A percentile compares a stretch with the other conserved stretches of the same genome.
These are phyloP conservation scores for Myochromella boudieri DNA, from an alignment of 768 basidiomycete genomes.

Conservation along the genomic window DNA sequence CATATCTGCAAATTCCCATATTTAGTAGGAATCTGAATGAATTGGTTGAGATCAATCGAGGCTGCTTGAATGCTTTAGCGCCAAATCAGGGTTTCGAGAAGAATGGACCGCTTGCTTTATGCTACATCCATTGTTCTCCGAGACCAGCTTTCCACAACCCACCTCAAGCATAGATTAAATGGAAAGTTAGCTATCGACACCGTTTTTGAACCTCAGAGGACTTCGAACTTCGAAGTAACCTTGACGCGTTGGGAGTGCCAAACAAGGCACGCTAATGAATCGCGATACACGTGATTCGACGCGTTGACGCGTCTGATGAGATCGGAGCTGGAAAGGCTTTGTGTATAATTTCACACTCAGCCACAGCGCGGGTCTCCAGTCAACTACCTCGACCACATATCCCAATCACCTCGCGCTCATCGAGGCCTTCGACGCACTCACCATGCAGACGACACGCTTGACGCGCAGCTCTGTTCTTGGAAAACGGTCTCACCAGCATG, in stretches of 20 bases:
- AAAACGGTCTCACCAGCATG: conserved; percentile 45
- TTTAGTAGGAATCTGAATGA: neutral
- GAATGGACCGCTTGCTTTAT: conserved; percentile 8
- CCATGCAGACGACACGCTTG: conserved; percentile 42
- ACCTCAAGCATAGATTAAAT: conserved; percentile 1
- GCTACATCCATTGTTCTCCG: conserved; percentile 4
- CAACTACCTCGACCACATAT: conserved; percentile 22
- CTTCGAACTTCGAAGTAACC: conserved; percentile 2
- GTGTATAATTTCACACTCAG: conserved; percentile 22
- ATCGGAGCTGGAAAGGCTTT: conserved; percentile 36
- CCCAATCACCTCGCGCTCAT: conserved; percentile 17
- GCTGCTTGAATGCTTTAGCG: neutral
- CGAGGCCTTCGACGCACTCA: conserved; percentile 11
- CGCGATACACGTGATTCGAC: conserved; percentile 33
- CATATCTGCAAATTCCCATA: neutral
- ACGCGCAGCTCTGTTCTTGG: conserved; percentile 52
- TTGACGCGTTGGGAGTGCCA: conserved; percentile 11
- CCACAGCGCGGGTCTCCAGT: conserved; percentile 19
- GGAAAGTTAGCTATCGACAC: neutral
- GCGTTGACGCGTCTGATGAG: conserved; percentile 38
- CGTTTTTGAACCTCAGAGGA: conserved; percentile 7
- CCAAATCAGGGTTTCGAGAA: conserved; percentile 6
- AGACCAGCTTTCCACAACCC: no score
- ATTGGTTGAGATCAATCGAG: conserved; percentile 4
- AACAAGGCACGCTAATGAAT: conserved; percentile 18